A percentile compares a stretch with the other conserved stretches of the same genome.
Evolutionary conservation across 768 basidiomycete species (phyloP).

Genomic region (Sarcodon aspratus): DNA sequence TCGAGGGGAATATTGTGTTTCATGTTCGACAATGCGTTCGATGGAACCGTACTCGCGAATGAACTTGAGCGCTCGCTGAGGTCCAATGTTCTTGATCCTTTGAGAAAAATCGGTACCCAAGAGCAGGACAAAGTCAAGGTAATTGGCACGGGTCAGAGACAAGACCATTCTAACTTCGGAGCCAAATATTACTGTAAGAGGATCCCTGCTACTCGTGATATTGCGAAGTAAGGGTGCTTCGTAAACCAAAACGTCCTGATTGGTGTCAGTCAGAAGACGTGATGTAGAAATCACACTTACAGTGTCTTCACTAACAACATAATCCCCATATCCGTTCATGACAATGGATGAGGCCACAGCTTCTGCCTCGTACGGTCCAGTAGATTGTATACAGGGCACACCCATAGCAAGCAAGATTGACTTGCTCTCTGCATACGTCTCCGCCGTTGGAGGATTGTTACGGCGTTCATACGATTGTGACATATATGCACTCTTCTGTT

Average conservation of each 20-base stretch:
- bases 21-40: constrained; percentile 48
- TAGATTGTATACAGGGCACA: constrained; percentile 61
- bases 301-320: constrained; percentile 86
- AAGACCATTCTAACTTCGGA: constrained; percentile 46
- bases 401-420: constrained; percentile 71
- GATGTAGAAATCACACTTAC: constrained; percentile 24
- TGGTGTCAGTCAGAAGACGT: constrained; percentile 1
- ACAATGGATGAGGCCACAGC: constrained; percentile 76
- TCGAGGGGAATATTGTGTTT: constrained; percentile 38
- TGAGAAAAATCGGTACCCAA: constrained; percentile 88
- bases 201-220: constrained; percentile 45
- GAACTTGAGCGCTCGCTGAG: constrained; percentile 62
- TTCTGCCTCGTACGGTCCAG: constrained; percentile 73
- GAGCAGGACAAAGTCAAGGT: constrained; percentile 77
- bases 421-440: constrained; percentile 62
- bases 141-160: constrained; percentile 42
- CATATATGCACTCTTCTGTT: constrained; percentile 42
- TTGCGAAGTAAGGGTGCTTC: constrained; percentile 77
- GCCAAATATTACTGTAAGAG: constrained; percentile 57
- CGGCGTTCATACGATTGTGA: constrained; percentile 57
- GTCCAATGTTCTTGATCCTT: constrained; percentile 76
- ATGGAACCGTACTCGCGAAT: constrained; percentile 65
- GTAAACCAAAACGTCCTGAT: constrained; percentile 72
- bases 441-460: constrained; percentile 44
- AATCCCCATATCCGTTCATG: constrained; percentile 66